These are phyloP conservation scores for Antitrichia curtipendula DNA, from an alignment of 225 moss, liverwort and hornwort genomes.

Conservation along the genomic window DNA sequence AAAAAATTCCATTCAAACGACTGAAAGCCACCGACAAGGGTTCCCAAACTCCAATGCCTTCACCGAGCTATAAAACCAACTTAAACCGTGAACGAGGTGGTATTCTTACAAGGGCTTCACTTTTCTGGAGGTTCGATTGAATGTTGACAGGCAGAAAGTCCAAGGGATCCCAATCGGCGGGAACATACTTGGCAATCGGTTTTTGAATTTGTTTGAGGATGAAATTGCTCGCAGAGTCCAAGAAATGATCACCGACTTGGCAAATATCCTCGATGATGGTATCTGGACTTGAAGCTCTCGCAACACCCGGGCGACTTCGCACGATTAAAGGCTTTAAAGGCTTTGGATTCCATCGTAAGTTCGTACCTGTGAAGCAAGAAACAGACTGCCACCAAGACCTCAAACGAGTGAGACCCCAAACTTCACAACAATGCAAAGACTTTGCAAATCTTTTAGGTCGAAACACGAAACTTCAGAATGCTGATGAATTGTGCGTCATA, in stretches of 20 bases:
- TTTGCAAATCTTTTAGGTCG: background rate
- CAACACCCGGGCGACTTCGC: background rate
- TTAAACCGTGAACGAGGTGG: background rate
- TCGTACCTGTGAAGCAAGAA: constrained; percentile 4
- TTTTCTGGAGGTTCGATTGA: constrained; percentile 35
- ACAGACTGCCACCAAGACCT: constrained; percentile 3
- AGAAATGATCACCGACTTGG: constrained; percentile 20
- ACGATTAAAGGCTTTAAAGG: background rate
- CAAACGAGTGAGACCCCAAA: background rate
- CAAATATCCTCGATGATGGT: constrained; percentile 8
- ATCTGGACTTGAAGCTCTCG: background rate
- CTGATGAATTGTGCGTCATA: background rate
- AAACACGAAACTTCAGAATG: background rate
- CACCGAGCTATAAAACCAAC: background rate
- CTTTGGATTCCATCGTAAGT: background rate
- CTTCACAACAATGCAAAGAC: background rate
- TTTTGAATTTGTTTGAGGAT: constrained; percentile 22
- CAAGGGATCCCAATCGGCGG: constrained; percentile 41
- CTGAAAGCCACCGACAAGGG: background rate
- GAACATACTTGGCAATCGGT: constrained; percentile 33
- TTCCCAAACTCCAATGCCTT: background rate
- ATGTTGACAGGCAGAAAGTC: constrained; percentile 45
- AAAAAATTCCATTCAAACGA: background rate
- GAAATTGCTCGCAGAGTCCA: constrained; percentile 42
- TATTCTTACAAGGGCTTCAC: constrained; percentile 50